phyloP scores from a whole-genome alignment of 164 flowering plant genomes.

The Vitis riparia region DNA sequence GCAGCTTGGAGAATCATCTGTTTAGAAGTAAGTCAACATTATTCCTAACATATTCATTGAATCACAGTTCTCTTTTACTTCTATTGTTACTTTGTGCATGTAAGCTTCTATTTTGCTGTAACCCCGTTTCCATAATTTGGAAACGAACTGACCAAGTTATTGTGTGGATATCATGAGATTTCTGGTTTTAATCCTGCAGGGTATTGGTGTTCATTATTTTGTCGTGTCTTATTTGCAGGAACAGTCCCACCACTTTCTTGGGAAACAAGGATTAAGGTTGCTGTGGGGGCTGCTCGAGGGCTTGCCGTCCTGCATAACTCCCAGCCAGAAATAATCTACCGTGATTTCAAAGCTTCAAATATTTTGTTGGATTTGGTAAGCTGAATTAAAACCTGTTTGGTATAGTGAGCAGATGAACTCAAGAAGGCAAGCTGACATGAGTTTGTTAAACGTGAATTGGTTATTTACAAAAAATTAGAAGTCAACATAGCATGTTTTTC shows the following conservation, averaged over 20 bases:
- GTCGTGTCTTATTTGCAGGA: conserved; percentile 24
- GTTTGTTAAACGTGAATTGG: neutral
- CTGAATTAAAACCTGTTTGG: neutral
- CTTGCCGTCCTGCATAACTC: conserved; percentile 43
- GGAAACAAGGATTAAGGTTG: conserved; percentile 46
- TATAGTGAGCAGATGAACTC: neutral
- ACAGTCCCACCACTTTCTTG: conserved; percentile 43
- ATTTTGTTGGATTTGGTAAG: conserved; percentile 48
- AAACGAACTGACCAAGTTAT: neutral
- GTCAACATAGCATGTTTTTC: neutral
- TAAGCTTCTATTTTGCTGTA: neutral
- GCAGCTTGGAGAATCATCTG: conserved; percentile 50
- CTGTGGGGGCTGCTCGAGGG: conserved; percentile 52
- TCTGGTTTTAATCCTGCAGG: no score
- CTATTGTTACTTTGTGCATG: no score
- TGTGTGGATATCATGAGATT: neutral
- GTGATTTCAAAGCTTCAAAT: conserved; percentile 61
- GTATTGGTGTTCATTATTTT: no score
- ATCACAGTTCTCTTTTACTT: neutral
- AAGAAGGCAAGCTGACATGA: neutral
- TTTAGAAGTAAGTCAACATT: conserved; percentile 32
- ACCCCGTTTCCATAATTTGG: neutral
- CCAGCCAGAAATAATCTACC: conserved; percentile 47
- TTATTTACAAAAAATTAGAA: neutral
- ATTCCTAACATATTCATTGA: neutral